A percentile compares a stretch with the other conserved stretches of the same genome.
Conservation (phyloP, 495 filamentous ascomycete genomes). For the Penicillium atrosanguineum region DNA sequence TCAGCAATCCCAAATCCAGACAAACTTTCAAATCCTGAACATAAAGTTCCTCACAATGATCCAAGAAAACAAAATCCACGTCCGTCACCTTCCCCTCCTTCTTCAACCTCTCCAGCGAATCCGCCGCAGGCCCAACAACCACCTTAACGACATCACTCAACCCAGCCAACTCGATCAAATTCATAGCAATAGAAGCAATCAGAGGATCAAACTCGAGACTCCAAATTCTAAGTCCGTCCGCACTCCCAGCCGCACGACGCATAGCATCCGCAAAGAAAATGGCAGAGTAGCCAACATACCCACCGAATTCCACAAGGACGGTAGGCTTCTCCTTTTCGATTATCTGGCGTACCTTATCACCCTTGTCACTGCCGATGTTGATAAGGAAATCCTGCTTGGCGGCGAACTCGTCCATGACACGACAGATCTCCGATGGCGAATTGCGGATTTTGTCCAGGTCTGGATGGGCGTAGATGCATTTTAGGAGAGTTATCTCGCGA, state of each 20-base stretch:
- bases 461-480: conserved; percentile 55
- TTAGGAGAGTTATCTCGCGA: conserved; percentile 62
- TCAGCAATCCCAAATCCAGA: conserved; percentile 5
- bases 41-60: conserved; percentile 19
- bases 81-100: neutral
- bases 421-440: conserved; percentile 54
- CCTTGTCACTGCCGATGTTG: conserved; percentile 69
- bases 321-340: conserved; percentile 57
- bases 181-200: conserved; percentile 61
- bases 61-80: conserved; percentile 18
- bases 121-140: conserved; percentile 50
- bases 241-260: conserved; percentile 50
- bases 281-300: conserved; percentile 70
- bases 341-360: conserved; percentile 54
- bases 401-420: conserved; percentile 64
- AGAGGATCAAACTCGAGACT: conserved; percentile 64
- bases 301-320: conserved; percentile 63
- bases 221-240: conserved; percentile 40
- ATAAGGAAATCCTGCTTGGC: conserved; percentile 65
- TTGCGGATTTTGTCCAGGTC: conserved; percentile 49
- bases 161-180: conserved; percentile 63
- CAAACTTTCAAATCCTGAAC: conserved; percentile 11
- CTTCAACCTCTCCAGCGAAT: conserved; percentile 7
- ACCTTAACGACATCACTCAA: conserved; percentile 64
- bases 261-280: conserved; percentile 63